These are phyloP conservation scores for Tricholoma furcatifolium DNA, from an alignment of 768 basidiomycete genomes.

Conservation along the genomic window DNA sequence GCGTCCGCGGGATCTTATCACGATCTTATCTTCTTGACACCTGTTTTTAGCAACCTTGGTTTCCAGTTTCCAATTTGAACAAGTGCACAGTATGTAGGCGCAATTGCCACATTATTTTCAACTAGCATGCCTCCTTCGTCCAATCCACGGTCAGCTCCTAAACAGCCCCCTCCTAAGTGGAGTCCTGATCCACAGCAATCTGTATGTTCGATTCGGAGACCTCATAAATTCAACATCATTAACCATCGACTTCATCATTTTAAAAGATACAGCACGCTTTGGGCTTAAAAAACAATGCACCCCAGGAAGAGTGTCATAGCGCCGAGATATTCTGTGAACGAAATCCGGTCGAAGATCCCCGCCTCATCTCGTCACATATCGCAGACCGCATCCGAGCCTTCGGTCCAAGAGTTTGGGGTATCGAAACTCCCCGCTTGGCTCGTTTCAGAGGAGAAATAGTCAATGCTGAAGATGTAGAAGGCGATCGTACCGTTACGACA, in stretches of 20 bases:
- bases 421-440: constrained; percentile 37
- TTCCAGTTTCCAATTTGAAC: background rate
- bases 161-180: too few relatives aligned
- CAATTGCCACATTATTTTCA: too few relatives aligned
- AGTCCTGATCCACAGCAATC: constrained; percentile 11
- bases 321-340: constrained; percentile 50
- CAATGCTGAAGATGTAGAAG: constrained; percentile 32
- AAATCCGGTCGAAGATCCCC: constrained; percentile 38
- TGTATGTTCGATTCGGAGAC: constrained; percentile 39
- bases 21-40: constrained; percentile 11
- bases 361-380: constrained; percentile 48
- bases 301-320: constrained; percentile 50
- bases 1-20: constrained; percentile 11
- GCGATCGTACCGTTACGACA: constrained; percentile 30
- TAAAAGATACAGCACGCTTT: constrained; percentile 30
- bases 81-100: background rate
- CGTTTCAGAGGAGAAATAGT: constrained; percentile 47
- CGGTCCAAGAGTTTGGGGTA: constrained; percentile 54
- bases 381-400: constrained; percentile 48
- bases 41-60: too few relatives aligned
- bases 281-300: constrained; percentile 58
- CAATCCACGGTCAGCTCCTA: too few relatives aligned
- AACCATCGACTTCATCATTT: background rate
- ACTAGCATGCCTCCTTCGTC: constrained; percentile 10
- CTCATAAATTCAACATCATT: background rate